Evolutionary conservation across 2,329 filamentous ascomycete genomes (phyloP), one percentile per base, ranked within the genome.

Genomic region (Zasmidium cellare): DNA sequence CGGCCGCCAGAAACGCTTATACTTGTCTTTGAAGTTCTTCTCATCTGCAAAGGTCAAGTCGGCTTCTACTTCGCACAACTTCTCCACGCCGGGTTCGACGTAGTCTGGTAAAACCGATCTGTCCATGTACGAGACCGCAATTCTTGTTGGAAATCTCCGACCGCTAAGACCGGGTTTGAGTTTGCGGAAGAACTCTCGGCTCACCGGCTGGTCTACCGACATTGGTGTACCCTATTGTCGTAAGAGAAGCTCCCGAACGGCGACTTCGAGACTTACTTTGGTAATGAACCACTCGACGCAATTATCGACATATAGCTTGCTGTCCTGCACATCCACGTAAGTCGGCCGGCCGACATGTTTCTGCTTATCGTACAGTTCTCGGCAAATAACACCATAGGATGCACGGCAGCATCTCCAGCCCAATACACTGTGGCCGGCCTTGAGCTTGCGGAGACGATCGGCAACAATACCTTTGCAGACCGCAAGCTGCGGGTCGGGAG

Each of bases 41-140:
- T 72, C 68, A 48, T 72, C 67, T 0, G 68, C 67, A 9, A 57
- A 57, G 7, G 68, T 66, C 12, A 75, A 64, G 49, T 75, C 71
- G 6, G 68, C 69, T 24, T 65, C 67, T 18, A 76, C 70, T 18
- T 74, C 70, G 60, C 74, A 77, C 2, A 77, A 64, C 14, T 71
- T 66, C 28, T 67, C 56, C n/a, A 53, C 55, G 14, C 49, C 50
- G 3, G 31, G 28, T 16, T 51, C 49, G 9, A 51, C 16, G 18
- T 38, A 31, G 6, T 41, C 31, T 23, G 49, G 49, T 3, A 51
- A 22, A 11, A 44, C 18, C 3, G 31, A 20, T 20, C 3, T 41
- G 18, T 51, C 49, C 25, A 51, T 16, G 23, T 51, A 22, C 7
- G 49, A 51, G 5, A 51, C 31, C 9, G 38, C 49, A 28, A 51